Base-by-base conservation (phyloP, 2,329 filamentous ascomycete species). In the Simplicillium aogashimaense region DNA sequence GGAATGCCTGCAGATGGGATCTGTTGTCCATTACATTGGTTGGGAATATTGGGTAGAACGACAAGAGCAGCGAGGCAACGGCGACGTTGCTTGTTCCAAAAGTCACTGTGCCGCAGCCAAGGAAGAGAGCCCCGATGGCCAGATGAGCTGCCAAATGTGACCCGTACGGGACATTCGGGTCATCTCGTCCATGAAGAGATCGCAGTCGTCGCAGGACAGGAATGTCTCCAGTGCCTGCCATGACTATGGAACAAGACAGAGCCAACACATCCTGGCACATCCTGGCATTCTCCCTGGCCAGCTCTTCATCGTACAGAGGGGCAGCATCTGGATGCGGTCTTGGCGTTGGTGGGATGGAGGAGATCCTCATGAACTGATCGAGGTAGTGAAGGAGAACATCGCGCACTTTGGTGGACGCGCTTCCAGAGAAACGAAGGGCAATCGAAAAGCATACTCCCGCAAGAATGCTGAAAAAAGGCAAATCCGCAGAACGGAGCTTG, bases 221-320 rank as follows among this genome's bases (percentile, higher is more conserved):
- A 15, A 98, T 67, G 54, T 98, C 94, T 31, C 94, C 92, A 0
- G 88, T 95, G 20, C 92, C 92, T 6, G 94, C 88, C 90, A 97
- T 97, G 38, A 97, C 86, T 2, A 84, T 86, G 1, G 92, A 81
- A 16, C 79, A 78, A 6, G 88, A 83, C 6, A 98, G 67, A 1
- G 86, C 86, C 10, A 95, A 64, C 3, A 94, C 70, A 54, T 97
- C 89, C 53, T 95, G 86, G 53, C 92, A 97, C 67, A 94, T 94
- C 30, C 87, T 76, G 2, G 89, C 81, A 7, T 89, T 90, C 39
- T 84, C 83, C 29, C 86, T 75, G 2, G 90, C 79, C 13, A 95
- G 72, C 53, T 86, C 87, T 34, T 84, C 80, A 54, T 98, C 94
- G 55, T 95, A 97, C 34, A 76, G 65, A 2, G 60, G 55, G 12